Base-by-base conservation (phyloP, 768 basidiomycete species). In the Boletus tomentosulus region DNA sequence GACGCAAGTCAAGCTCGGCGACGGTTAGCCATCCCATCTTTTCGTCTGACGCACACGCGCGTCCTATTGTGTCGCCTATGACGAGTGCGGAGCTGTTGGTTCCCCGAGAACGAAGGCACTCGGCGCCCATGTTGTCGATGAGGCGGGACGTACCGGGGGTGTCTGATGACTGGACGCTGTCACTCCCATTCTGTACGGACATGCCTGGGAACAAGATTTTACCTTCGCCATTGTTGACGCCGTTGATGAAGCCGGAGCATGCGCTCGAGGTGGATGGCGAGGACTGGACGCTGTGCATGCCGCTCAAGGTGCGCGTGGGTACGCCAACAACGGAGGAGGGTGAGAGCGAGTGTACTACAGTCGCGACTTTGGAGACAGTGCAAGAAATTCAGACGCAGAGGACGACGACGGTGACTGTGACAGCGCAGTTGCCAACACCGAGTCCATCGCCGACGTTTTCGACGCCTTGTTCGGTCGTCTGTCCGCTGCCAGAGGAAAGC, bases 281-380 rank as follows among this genome's bases (percentile, higher is more conserved):
- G 6, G 68, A 69, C 28, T 69, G 68, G 68, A 69, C 68, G 31
- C 50, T 69, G 8, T 69, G 65, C 6, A 71, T 71, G 70, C 66
- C 68, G 16, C 58, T 71, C 55, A 63, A 67, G 30, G 35, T 28
- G 16, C 56, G 43, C 0, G 54, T 43, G 2, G 48, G 22, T 5
- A 34, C 35, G 12, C 52, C 57, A 1, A 35, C 28, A 52, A 46
- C 24, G 13, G 52, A 53, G 24, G 57, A 34, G 45, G 19, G 16
- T 1, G 41, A 37, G 2, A 47, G 57, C 38, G 60, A 58, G 30
- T 43, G 41, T 13, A 41, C 39, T 9, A 46, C 58, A 11, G 8
- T 38, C 5, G 37, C 50, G 2, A 54, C 12, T n/a, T n/a, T 8
- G 27, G 25, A 25, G 27, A 15, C 25, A 16, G 13, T 13, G 24